These are phyloP conservation scores for Arthrobotrys iridis DNA, from an alignment of 2,329 filamentous ascomycete genomes.

Conservation along the genomic window DNA sequence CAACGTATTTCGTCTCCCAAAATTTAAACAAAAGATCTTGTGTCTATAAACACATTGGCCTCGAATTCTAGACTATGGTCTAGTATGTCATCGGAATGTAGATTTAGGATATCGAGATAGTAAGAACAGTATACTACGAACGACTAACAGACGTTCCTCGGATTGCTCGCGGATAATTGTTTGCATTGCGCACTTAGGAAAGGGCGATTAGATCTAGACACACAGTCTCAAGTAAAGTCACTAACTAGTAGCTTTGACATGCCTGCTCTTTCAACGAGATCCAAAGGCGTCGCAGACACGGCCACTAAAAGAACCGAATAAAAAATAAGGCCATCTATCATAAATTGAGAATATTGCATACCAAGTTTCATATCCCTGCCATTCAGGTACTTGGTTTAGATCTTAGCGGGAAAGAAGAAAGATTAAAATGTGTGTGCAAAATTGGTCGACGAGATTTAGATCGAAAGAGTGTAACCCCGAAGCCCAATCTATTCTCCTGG, in stretches of 20 bases:
- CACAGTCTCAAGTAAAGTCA: neutral
- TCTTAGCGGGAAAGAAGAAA: no score
- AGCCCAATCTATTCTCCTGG: neutral
- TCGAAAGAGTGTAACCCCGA: neutral
- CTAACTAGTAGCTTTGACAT: neutral
- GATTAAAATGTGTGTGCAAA: no score
- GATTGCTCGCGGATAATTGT: slow-evolving; percentile 16
- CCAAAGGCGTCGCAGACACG: neutral
- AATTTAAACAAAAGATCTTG: neutral
- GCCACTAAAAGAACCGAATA: neutral
- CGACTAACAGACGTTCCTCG: slow-evolving; percentile 7
- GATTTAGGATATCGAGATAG: slow-evolving; percentile 7
- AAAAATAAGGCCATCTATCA: neutral
- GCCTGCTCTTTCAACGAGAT: neutral
- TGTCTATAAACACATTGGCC: no score
- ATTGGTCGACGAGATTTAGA: neutral
- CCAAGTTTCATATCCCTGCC: no score
- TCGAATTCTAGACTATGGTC: no score
- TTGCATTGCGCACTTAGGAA: neutral
- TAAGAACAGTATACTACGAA: slow-evolving; percentile 1
- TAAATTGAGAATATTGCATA: neutral
- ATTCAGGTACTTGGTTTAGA: no score
- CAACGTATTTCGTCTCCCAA: neutral
- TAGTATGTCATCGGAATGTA: slow-evolving; percentile 2
- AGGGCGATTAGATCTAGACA: no score